phyloP scores from a whole-genome alignment of 352 stramenopile species.

The Phytophthora constricta region DNA sequence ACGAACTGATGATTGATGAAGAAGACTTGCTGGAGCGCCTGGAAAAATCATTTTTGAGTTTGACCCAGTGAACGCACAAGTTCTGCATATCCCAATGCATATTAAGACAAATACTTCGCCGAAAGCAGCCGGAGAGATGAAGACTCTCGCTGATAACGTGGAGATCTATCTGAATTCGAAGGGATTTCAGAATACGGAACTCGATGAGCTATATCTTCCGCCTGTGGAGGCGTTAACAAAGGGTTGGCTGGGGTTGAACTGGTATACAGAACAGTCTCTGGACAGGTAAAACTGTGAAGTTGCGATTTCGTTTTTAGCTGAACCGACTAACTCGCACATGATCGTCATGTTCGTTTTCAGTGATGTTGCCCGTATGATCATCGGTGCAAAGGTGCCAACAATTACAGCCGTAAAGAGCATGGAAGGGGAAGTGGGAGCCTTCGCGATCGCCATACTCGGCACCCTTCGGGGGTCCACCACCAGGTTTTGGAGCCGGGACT shows the following conservation, averaged over 20 bases:
- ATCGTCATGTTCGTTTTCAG: no score
- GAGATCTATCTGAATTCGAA: slow-evolving; percentile 26
- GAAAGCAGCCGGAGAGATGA: slow-evolving; percentile 3
- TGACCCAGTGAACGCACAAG: slow-evolving; percentile 17
- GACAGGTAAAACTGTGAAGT: no score
- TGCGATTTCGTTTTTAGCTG: no score
- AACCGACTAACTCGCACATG: no score
- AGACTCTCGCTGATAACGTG: slow-evolving; percentile 16
- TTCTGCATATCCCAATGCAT: slow-evolving; percentile 8
- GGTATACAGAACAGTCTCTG: background rate
- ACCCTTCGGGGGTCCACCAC: no score
- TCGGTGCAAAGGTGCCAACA: slow-evolving; percentile 21
- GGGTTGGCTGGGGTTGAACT: no score
- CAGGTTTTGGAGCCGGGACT: no score
- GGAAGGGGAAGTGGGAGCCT: no score
- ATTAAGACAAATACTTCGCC: background rate
- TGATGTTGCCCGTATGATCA: slow-evolving; percentile 24
- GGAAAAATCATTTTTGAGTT: slow-evolving; percentile 24
- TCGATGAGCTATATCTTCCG: slow-evolving; percentile 27
- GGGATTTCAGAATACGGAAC: slow-evolving; percentile 32
- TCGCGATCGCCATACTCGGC: no score
- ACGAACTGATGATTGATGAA: slow-evolving; percentile 38
- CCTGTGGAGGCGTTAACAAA: background rate
- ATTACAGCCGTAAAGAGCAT: background rate
- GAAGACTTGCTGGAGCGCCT: slow-evolving; percentile 15